Conservation (phyloP, 331 rosid genomes). For the Arachis monticola region DNA sequence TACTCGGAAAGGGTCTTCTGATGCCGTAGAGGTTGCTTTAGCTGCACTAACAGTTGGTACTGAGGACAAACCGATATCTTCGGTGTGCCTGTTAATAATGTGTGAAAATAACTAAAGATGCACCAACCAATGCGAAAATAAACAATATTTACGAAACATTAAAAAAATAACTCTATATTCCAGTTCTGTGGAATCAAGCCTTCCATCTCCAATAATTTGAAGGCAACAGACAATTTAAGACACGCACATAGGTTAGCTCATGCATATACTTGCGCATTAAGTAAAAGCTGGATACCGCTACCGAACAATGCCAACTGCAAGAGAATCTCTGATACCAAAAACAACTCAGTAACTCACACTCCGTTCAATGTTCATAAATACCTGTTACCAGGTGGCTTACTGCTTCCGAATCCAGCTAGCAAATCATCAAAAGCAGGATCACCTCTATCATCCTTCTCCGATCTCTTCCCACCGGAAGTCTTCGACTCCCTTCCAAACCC, state of each 20-base stretch:
- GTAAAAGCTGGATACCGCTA: slow-evolving; percentile 27
- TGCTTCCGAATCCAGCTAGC: slow-evolving; percentile 70
- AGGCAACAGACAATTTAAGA: slow-evolving; percentile 18
- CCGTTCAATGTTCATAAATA: slow-evolving; percentile 40
- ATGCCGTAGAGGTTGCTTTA: slow-evolving; percentile 58
- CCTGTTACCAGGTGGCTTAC: slow-evolving; percentile 58
- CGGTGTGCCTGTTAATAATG: slow-evolving; percentile 61
- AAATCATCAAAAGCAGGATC: slow-evolving; percentile 67
- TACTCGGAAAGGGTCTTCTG: slow-evolving; percentile 76
- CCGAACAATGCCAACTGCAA: slow-evolving; percentile 38
- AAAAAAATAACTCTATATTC: slow-evolving; percentile 6
- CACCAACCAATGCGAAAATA: slow-evolving; percentile 33
- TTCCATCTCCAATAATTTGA: neutral
- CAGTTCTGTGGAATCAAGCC: neutral
- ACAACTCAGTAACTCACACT: neutral
- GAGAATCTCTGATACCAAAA: slow-evolving; percentile 25
- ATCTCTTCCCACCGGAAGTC: slow-evolving; percentile 47
- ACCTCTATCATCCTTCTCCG: slow-evolving; percentile 56
- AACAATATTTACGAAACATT: slow-evolving; percentile 31
- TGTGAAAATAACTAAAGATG: slow-evolving; percentile 34
- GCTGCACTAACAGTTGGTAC: slow-evolving; percentile 52
- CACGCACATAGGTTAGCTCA: neutral
- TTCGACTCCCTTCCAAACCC: slow-evolving; percentile 77
- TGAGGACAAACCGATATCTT: slow-evolving; percentile 68
- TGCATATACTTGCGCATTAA: slow-evolving; percentile 8